Conservation (phyloP, 78 protist genomes). For the Goniomonas avonlea region DNA sequence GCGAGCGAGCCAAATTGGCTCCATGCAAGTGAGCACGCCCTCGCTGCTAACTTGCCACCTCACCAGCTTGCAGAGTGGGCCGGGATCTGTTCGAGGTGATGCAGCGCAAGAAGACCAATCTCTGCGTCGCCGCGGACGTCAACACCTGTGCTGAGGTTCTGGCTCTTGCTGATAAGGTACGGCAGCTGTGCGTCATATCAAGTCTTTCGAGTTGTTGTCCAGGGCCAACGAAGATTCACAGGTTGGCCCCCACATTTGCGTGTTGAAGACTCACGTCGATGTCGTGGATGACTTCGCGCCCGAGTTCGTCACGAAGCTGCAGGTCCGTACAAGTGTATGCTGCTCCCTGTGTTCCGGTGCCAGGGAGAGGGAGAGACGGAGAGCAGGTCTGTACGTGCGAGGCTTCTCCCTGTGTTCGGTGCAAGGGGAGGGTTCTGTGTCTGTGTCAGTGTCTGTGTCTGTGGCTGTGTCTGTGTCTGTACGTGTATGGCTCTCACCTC, state of each 20-base stretch:
- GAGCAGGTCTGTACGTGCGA: too few species aligned
- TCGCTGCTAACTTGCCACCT: too few species aligned
- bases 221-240: background rate
- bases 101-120: constrained; percentile 61
- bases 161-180: constrained; percentile 35
- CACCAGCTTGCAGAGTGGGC: too few species aligned
- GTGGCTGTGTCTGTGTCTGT: too few species aligned
- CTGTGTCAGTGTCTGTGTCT: too few species aligned
- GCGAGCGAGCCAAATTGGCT: constrained; percentile 7
- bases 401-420: too few species aligned
- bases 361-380: too few species aligned
- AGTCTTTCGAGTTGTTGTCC: background rate
- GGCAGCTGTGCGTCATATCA: too few species aligned
- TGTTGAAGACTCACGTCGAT: constrained; percentile 83
- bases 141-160: constrained; percentile 40
- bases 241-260: constrained; percentile 67
- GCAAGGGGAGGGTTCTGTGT: too few species aligned
- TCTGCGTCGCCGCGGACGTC: constrained; percentile 67
- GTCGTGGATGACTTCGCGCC: constrained; percentile 63
- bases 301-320: constrained; percentile 26
- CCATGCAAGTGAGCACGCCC: background rate
- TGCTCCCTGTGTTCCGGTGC: too few species aligned
- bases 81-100: constrained; percentile 38
- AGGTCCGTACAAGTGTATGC: too few species aligned
- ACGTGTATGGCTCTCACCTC: too few species aligned